Evolutionary conservation across 257 asterid genomes (phyloP), one percentile per base, ranked within the genome.

Genomic region (Echites panduratus): DNA sequence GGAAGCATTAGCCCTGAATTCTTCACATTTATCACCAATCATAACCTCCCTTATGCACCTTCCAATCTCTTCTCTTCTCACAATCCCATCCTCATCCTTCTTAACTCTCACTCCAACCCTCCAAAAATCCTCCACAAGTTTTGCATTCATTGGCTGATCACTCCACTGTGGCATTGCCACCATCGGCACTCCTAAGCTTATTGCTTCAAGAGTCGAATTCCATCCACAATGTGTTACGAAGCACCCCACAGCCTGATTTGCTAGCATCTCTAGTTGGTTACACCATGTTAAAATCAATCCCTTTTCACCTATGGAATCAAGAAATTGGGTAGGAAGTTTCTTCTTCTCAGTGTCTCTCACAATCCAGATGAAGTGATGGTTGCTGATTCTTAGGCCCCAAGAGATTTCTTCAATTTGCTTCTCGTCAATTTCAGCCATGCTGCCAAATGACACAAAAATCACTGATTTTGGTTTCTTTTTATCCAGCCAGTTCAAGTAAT

Each of bases 331-430:
- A 4, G 66, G 71, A 3, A 72, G 72, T 17, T 77, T 77, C 4
- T 48, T 35, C 58, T 66, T 68, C 27, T 71, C 77, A 20, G 69
- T 35, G 41, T 52, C 54, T 67, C 66, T 73, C 4, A 67, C 49
- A 13, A 72, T 76, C 80, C 76, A 77, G 17, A 71, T 48, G 47
- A 77, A 77, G 20, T 65, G n/a, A 24, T 69, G 43, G 22, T 58
- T 38, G 58, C 71, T 66, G 29, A 9, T 1, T n/a, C 20, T 68
- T 4, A 72, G 38, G 44, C 58, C 77, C 65, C 56, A 61, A 32
- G 81, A 73, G 32, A 77, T 17, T 72, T 72, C 81, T 47, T 66
- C 81, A 47, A 72, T 66, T 49, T 77, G 80, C 22, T 71, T 52
- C 12, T 10, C 67, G 7, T 64, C 45, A 47, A 57, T 16, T 27